These are phyloP conservation scores for Leucocoprinus leucothites DNA, from an alignment of 768 basidiomycete species.

Conservation along the genomic window DNA sequence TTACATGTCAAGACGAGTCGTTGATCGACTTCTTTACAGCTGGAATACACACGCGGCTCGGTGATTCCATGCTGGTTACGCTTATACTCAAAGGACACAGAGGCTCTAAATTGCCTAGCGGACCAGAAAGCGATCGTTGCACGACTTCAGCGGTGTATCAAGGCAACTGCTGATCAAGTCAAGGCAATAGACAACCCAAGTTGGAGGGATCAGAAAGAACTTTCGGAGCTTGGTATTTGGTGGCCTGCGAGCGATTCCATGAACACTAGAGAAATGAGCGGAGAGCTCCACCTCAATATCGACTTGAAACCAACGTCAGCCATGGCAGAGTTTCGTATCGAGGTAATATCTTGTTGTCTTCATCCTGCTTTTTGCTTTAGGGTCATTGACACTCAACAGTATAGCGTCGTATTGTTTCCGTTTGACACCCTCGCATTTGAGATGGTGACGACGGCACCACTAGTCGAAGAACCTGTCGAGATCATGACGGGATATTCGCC, in stretches of 20 bases:
- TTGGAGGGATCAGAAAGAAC: slow-evolving; percentile 26
- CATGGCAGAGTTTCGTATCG: slow-evolving; percentile 35
- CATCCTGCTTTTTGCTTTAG: not conserved
- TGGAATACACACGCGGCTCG: slow-evolving; percentile 39
- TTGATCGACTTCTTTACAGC: slow-evolving; percentile 19
- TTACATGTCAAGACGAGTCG: not conserved
- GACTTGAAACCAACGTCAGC: slow-evolving; percentile 34
- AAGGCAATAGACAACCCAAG: slow-evolving; percentile 7
- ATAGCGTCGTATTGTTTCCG: slow-evolving; percentile 34
- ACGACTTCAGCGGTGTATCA: slow-evolving; percentile 27
- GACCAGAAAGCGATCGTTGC: slow-evolving; percentile 29
- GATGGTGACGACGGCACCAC: slow-evolving; percentile 19
- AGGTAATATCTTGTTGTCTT: slow-evolving; percentile 22
- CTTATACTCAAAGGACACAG: slow-evolving; percentile 29
- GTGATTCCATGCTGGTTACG: slow-evolving; percentile 33
- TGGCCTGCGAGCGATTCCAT: slow-evolving; percentile 20
- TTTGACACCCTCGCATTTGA: slow-evolving; percentile 31
- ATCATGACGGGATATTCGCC: slow-evolving; percentile 28
- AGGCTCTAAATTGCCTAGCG: slow-evolving; percentile 33
- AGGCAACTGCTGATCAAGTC: slow-evolving; percentile 15
- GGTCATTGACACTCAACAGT: slow-evolving; percentile 22
- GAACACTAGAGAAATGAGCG: slow-evolving; percentile 23
- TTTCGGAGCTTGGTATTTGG: slow-evolving; percentile 30
- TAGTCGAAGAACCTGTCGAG: slow-evolving; percentile 28
- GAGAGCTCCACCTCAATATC: slow-evolving; percentile 33